These are phyloP conservation scores for Chloridella minuta DNA, from an alignment of 352 stramenopile species.

Conservation along the genomic window DNA sequence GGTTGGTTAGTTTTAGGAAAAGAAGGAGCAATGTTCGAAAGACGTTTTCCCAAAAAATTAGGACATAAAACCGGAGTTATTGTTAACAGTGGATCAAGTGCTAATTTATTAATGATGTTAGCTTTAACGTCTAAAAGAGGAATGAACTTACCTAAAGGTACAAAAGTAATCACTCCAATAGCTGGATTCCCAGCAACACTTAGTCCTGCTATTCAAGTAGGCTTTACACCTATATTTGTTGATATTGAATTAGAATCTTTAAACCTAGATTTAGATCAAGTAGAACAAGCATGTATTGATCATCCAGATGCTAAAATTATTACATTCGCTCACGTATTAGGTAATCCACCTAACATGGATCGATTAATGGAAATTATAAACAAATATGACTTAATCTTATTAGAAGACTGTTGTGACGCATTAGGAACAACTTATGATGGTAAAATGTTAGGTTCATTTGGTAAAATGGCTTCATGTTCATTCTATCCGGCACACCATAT, in stretches of 20 bases:
- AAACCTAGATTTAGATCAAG: neutral
- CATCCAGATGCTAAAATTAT: neutral
- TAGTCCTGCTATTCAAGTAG: neutral
- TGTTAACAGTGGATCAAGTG: neutral
- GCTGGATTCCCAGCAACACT: neutral
- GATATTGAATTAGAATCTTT: neutral
- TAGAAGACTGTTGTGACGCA: slow-evolving; percentile 9
- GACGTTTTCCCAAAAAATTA: too few species aligned
- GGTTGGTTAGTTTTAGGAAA: too few species aligned
- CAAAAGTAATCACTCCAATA: neutral
- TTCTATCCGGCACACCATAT: slow-evolving; percentile 9
- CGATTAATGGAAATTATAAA: neutral
- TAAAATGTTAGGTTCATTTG: neutral
- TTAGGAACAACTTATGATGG: slow-evolving; percentile 2
- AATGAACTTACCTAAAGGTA: neutral
- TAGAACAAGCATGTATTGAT: neutral
- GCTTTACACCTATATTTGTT: neutral
- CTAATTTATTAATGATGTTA: neutral
- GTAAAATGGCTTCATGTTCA: neutral
- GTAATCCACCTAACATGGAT: neutral
- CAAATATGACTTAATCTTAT: slow-evolving; percentile 2
- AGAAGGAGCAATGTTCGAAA: too few species aligned
- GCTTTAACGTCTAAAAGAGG: neutral
- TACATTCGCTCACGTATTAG: neutral
- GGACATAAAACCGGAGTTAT: neutral